Evolutionary conservation across 306 rosid genomes (phyloP), one percentile per base, ranked within the genome.

Genomic region (Gillenia trifoliata): DNA sequence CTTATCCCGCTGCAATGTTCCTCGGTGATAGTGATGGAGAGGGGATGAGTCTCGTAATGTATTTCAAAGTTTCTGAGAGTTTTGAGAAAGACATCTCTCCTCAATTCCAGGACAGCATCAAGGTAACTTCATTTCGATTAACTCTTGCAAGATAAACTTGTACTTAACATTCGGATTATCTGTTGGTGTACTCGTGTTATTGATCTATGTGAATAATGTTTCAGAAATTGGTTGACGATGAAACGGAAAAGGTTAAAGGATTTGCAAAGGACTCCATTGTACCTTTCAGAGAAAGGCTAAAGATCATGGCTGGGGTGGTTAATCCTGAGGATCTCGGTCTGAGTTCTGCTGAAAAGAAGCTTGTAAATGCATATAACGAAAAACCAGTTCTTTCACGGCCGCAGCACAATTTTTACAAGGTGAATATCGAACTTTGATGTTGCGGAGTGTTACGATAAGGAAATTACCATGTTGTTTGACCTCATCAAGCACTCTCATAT

Each of bases 341-440:
- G 84, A 83, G 92, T 69, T 86, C 96, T 34, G 64, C 97, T 22
- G 99, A 92, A 76, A 90, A 36, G 86, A 92, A 92, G 89, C 90
- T 94, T 29, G 85, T 92, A 43, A 68, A 86, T 62, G 87, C 95
- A 62, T 94, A 92, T 85, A 90, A 94, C 52, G 95, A 88, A 80
- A 94, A 94, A 75, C 97, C 97, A 38, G 96, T 91, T 49, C 96
- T 94, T 63, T 94, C 99, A 11, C 91, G 97, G 43, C 99, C 99
- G 17, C 99, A 94, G 57, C 99, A 94, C 85, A 82, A 75, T 69
- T 92, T 94, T 80, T 94, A 83, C 43, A 87, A 68, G 97, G 99
- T 92, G 77, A 52, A 6, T 33, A 56, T 31, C 49, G 1, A 30
- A 43, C 4, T 41, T 20, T 22, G 22, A 54, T 66, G 13, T 69